Evolutionary conservation across 2,329 filamentous ascomycete genomes (phyloP).

Genomic region (Neofusicoccum sp.): DNA sequence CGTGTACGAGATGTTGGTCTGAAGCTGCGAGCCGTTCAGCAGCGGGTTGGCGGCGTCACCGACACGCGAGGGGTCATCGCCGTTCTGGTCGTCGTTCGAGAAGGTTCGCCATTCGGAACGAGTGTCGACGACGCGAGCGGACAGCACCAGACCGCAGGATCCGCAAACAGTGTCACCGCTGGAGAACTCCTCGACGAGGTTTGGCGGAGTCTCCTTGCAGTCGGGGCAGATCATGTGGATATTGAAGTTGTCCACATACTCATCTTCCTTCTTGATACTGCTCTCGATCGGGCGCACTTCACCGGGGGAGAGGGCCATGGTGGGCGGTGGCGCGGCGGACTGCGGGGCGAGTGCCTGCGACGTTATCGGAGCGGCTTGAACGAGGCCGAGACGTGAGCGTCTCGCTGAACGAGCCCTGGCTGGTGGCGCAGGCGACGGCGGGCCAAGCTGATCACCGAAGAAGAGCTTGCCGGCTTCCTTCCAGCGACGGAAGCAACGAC

Average conservation of each 20-base stretch:
- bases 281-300: slow-evolving; percentile 41
- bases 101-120: slow-evolving; percentile 99
- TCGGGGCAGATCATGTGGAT: slow-evolving; percentile 83
- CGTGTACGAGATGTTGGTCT: slow-evolving; percentile 77
- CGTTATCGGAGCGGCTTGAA: neutral
- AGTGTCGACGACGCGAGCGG: slow-evolving; percentile 88
- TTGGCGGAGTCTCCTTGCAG: slow-evolving; percentile 88
- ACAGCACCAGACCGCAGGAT: slow-evolving; percentile 86
- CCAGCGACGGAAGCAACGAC: neutral
- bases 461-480: neutral
- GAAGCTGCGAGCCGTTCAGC: slow-evolving; percentile 83
- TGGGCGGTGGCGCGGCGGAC: neutral
- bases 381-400: neutral
- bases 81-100: slow-evolving; percentile 94
- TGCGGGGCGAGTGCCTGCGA: neutral
- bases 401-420: neutral
- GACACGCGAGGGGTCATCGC: slow-evolving; percentile 96
- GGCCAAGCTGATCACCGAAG: neutral
- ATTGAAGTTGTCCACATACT: slow-evolving; percentile 82
- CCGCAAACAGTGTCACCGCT: slow-evolving; percentile 90
- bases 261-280: slow-evolving; percentile 34
- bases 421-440: neutral
- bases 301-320: slow-evolving; percentile 40
- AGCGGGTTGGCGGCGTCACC: slow-evolving; percentile 90
- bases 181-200: slow-evolving; percentile 88